These are phyloP conservation scores for Physaria fendleri DNA, from an alignment of 345 rosid species.

Conservation along the genomic window DNA sequence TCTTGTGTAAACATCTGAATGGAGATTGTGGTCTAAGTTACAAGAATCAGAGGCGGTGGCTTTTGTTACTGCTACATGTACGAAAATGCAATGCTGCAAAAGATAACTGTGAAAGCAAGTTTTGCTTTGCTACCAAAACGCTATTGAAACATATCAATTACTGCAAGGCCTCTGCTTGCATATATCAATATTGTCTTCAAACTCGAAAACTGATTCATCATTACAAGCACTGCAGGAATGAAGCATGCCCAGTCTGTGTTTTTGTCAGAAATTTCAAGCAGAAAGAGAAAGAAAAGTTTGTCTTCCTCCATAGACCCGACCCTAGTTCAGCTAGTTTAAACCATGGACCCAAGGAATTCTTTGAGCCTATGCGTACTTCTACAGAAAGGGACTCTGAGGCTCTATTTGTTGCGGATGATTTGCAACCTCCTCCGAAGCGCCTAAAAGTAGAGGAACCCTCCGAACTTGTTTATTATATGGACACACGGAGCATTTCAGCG, in stretches of 20 bases:
- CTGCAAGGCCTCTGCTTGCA: constrained; percentile 53
- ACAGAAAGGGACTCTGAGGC: constrained; percentile 36
- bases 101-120: constrained; percentile 56
- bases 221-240: constrained; percentile 50
- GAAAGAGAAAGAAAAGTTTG: constrained; percentile 38
- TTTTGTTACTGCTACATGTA: constrained; percentile 82
- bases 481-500: constrained; percentile 34
- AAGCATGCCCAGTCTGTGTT: constrained; percentile 83
- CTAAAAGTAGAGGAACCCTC: constrained; percentile 60
- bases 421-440: constrained; percentile 73
- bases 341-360: constrained; percentile 38
- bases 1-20: constrained; percentile 24
- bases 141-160: constrained; percentile 64
- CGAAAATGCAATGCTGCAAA: constrained; percentile 67
- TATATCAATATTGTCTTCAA: constrained; percentile 67
- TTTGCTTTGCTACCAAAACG: constrained; percentile 52
- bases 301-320: constrained; percentile 35
- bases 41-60: constrained; percentile 74
- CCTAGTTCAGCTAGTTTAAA: constrained; percentile 31
- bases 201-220: constrained; percentile 63
- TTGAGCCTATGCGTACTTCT: constrained; percentile 39
- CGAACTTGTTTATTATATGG: constrained; percentile 36
- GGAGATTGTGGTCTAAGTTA: constrained; percentile 54
- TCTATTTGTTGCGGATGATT: constrained; percentile 40
- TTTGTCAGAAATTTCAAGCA: constrained; percentile 54